Evolutionary conservation across 2,329 filamentous ascomycete genomes (phyloP).

Genomic region (Cytospora chrysosperma): DNA sequence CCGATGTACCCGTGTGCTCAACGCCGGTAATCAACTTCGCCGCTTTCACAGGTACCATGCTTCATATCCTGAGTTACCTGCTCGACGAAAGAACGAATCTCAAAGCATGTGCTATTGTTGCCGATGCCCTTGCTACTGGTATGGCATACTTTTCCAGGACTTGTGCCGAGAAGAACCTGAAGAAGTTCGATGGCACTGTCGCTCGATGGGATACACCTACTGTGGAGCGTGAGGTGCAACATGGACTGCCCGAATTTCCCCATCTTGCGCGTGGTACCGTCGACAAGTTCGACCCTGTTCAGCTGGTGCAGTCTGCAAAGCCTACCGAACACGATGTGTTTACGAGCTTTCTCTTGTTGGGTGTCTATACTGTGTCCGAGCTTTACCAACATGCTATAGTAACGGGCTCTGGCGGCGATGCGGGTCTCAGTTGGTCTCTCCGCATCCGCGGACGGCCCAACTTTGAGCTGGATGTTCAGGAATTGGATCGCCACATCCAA

Average conservation of each 20-base stretch:
- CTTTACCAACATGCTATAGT: constrained; percentile 18
- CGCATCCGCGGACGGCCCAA: background rate
- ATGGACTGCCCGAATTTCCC: constrained; percentile 15
- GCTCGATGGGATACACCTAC: background rate
- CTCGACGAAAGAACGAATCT: constrained; percentile 8
- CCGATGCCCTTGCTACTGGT: constrained; percentile 14
- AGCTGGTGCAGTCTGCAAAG: constrained; percentile 1
- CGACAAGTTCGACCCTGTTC: constrained; percentile 16
- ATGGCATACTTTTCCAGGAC: constrained; percentile 14
- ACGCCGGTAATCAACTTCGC: constrained; percentile 43
- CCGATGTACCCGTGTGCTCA: constrained; percentile 29
- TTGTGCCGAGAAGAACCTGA: background rate
- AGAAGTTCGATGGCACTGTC: background rate
- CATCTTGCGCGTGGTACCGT: constrained; percentile 2
- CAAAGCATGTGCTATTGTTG: constrained; percentile 8
- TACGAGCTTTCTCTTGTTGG: constrained; percentile 11
- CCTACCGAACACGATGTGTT: constrained; percentile 7
- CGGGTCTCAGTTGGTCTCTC: background rate
- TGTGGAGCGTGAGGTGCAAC: background rate
- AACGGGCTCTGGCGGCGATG: background rate
- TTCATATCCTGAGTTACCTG: constrained; percentile 19
- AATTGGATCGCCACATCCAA: background rate
- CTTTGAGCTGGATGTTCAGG: background rate
- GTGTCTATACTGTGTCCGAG: constrained; percentile 18
- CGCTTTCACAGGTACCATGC: constrained; percentile 37